Percentiles rank a stretch among this genome's conserved stretches.
Conservation (phyloP, 495 filamentous ascomycete genomes). For the Aspergillus affinis region DNA sequence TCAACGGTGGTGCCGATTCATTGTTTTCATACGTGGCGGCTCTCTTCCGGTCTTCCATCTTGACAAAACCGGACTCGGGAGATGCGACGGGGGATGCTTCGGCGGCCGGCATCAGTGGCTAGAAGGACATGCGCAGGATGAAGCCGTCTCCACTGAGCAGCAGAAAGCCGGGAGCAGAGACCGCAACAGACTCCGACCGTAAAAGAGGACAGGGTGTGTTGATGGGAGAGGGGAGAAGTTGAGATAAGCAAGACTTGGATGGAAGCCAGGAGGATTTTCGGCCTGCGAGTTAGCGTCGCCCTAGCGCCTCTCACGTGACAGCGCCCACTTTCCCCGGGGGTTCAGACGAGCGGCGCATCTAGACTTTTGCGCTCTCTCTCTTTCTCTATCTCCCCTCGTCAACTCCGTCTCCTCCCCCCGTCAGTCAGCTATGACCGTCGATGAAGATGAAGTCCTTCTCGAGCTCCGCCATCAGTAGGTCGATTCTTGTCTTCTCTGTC, state of each 20-base stretch:
- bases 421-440: constrained; percentile 22
- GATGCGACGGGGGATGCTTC: constrained; percentile 68
- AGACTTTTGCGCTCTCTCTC: constrained; percentile 20
- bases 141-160: constrained; percentile 43
- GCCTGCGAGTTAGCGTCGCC: constrained; percentile 31
- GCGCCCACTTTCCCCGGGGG: constrained; percentile 31
- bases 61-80: constrained; percentile 70
- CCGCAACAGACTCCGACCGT: constrained; percentile 34
- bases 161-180: constrained; percentile 34
- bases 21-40: constrained; percentile 71
- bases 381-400: constrained; percentile 13
- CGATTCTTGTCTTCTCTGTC: background rate
- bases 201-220: constrained; percentile 13
- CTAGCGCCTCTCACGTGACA: constrained; percentile 42
- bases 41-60: constrained; percentile 98
- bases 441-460: constrained; percentile 52
- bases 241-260: constrained; percentile 30
- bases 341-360: constrained; percentile 21
- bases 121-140: constrained; percentile 36
- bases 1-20: constrained; percentile 77
- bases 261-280: constrained; percentile 46
- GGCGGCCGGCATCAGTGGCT: constrained; percentile 77
- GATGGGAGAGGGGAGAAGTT: constrained; percentile 26
- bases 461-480: constrained; percentile 58
- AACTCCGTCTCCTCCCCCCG: background rate